Base-by-base conservation (phyloP, 108 stramenopile species). In the Cyclotella sp. region DNA sequence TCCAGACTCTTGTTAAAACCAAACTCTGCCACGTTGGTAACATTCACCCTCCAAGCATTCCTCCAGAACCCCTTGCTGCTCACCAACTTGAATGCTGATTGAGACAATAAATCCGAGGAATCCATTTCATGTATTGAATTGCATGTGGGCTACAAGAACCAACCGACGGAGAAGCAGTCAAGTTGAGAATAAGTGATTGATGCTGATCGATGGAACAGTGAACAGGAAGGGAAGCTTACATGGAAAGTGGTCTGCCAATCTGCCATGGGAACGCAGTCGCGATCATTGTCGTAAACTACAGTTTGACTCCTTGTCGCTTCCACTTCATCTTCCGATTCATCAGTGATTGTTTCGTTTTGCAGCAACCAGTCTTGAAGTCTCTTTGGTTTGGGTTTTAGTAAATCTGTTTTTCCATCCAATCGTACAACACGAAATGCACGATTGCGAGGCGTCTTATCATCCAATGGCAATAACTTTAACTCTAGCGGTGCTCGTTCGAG, bases 221-320 rank as follows among this genome's bases (percentile, higher is more conserved):
- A 19, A 68, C 9, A 21, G 2, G 1, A 4, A 11, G 42, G 6
- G 18, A 12, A 28, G 0, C 73, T 75, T 29, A 75, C 73, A 75
- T 87, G 78, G 42, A 82, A 79, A 27, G 67, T 78, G 15, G 82
- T 59, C 68, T 86, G 85, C 88, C 86, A 89, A 44, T 87, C 74
- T n/a, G 76, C 67, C 83, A 88, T 83, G 11, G 72, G 86, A 11
- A 79, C 78, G 54, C 92, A 93, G 27, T 89, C 75, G 64, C 82
- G 82, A 64, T 81, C 68, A 45, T 42, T 61, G 16, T 73, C 77
- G 21, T 66, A 77, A 13, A 62, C 76, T 6, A 68, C 76, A 16
- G 76, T 69, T 63, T 66, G 58, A 52, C 68, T 77, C 43, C 43
- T 64, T 21, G 43, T 45, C 63, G 26, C 7, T 9, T 64, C 63